Conservation (phyloP, 2,329 filamentous ascomycete species). For the Orbilia brochopaga region DNA sequence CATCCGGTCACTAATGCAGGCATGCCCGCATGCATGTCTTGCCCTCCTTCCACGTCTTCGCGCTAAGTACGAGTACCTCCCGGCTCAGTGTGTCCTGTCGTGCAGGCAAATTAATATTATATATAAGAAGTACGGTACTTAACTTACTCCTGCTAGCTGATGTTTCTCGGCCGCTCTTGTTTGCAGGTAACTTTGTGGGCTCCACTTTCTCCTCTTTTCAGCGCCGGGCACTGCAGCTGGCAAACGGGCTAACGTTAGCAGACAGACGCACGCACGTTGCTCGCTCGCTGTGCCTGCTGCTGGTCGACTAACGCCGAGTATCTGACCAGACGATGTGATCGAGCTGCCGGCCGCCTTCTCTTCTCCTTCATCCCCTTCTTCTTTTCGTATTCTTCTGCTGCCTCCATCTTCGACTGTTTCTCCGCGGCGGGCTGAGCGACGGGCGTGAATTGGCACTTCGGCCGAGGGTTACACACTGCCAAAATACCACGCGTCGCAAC, state of each 20-base stretch:
- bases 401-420: neutral
- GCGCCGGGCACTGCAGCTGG: neutral
- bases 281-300: too few relatives aligned
- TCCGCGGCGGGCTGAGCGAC: neutral
- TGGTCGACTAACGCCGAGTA: too few relatives aligned
- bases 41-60: too few relatives aligned
- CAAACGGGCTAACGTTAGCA: neutral
- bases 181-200: neutral
- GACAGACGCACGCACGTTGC: neutral
- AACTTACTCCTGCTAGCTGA: too few relatives aligned
- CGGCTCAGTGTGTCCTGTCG: neutral
- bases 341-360: conserved; percentile 1
- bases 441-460: too few relatives aligned
- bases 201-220: neutral
- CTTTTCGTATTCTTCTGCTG: too few relatives aligned
- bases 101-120: neutral
- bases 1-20: neutral
- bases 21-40: neutral
- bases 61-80: neutral
- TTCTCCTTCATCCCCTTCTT: conserved; percentile 12
- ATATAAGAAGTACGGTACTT: neutral
- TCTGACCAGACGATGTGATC: conserved; percentile 25
- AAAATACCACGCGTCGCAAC: neutral
- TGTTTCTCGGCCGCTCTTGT: neutral
- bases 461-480: conserved; percentile 2